Base-by-base conservation (phyloP, 1,139 yeast genomes). In the Hansenula sp. region DNA sequence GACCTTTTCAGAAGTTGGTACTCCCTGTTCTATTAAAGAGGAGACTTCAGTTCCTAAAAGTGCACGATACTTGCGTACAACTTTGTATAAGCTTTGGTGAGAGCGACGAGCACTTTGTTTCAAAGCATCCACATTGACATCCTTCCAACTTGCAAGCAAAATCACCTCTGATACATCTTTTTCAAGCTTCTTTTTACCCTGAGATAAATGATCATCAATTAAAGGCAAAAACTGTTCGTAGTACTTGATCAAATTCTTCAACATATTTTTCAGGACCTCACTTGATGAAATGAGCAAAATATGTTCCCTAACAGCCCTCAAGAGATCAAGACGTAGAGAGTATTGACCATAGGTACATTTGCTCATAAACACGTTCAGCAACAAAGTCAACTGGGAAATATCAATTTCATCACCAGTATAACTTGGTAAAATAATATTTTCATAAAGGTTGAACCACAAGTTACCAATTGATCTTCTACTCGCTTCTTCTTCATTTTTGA, bases 131-230 rank as follows among this genome's bases (percentile, higher is more conserved):
- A 89, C 79, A 55, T 94, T 94, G 12, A 90, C 92, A 63, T 94
- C 99, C 55, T 90, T 89, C 97, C 98, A 94, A 57, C 96, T 86
- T 1, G 97, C 97, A 25, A 94, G 69, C 38, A 88, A 66, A 37
- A 92, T 88, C 6, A 89, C 82, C 45, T 94, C 98, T 34, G 79
- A 72, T 21, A 92, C 76, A 41, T 88, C 92, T 56, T 89, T 90
- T 46, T 82, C 89, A 31, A 92, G 65, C 8, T 64, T 62, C 51
- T 72, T 76, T 56, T 73, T 78, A 1, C 72, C 71, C 1, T 60
- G 59, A 0, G 52, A 55, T 21, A 89, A 61, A 16, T 66, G 64
- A 0, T 73, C 74, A 2, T 61, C 58, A 17, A 90, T 66, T 5
- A 62, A 57, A 0, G 75, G 67, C 8, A 59, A 42, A 54, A 85